phyloP scores from a whole-genome alignment of 2,329 filamentous ascomycete species.

The Ophiostoma sp. region DNA sequence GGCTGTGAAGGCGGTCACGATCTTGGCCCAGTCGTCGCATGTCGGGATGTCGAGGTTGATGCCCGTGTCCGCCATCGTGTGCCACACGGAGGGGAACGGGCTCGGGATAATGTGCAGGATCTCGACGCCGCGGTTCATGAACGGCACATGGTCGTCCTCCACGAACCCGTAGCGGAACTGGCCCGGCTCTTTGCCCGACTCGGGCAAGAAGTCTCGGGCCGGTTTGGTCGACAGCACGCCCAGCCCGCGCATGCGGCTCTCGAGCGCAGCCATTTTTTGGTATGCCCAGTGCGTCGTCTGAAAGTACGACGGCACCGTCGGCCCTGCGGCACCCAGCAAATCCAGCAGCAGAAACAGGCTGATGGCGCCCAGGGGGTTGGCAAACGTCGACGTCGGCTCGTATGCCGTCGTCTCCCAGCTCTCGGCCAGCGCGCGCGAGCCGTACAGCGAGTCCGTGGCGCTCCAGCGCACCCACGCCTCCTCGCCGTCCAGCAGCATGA shows the following conservation, averaged over 20 bases:
- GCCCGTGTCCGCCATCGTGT: constrained; percentile 75
- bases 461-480: constrained; percentile 85
- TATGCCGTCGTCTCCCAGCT: constrained; percentile 70
- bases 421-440: constrained; percentile 74
- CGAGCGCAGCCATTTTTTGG: constrained; percentile 57
- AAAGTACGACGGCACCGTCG: constrained; percentile 69
- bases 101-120: constrained; percentile 83
- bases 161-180: constrained; percentile 52
- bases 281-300: constrained; percentile 80
- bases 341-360: constrained; percentile 56
- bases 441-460: constrained; percentile 78
- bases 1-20: constrained; percentile 76
- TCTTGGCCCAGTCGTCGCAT: constrained; percentile 79
- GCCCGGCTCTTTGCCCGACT: constrained; percentile 49
- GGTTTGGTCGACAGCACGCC: constrained; percentile 44
- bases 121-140: constrained; percentile 79
- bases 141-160: constrained; percentile 87
- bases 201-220: constrained; percentile 57
- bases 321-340: constrained; percentile 56
- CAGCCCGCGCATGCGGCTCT: constrained; percentile 56
- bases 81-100: constrained; percentile 82
- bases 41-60: constrained; percentile 76
- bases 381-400: constrained; percentile 67
- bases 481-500: constrained; percentile 87
- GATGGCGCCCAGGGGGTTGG: constrained; percentile 70